Evolutionary conservation across 2,329 filamentous ascomycete genomes (phyloP).

Genomic region (Aspergillus pseudoterreus): DNA sequence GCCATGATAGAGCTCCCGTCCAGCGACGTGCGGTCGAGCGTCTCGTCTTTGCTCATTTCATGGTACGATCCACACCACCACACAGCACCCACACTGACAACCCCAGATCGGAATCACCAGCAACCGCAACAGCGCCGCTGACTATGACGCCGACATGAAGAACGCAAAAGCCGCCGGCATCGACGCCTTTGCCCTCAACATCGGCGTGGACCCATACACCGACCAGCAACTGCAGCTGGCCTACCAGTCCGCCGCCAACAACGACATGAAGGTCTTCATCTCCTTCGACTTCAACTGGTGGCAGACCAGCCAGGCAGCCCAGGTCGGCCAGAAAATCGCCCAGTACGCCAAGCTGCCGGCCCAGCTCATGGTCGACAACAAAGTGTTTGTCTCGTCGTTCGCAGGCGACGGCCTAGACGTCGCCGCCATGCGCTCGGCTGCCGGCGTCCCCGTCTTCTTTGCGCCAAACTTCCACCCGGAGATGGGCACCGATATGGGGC

Average conservation of each 20-base stretch:
- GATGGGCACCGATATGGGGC: constrained; percentile 28
- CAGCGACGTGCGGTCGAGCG: neutral
- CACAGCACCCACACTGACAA: neutral
- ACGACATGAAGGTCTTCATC: constrained; percentile 53
- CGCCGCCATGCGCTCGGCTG: constrained; percentile 37
- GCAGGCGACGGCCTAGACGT: constrained; percentile 47
- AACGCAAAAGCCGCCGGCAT: constrained; percentile 43
- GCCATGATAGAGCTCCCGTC: neutral
- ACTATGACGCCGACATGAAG: constrained; percentile 49
- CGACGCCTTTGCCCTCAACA: constrained; percentile 51
- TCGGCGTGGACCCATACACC: constrained; percentile 42
- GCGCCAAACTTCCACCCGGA: constrained; percentile 50
- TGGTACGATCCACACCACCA: neutral
- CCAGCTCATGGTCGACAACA: constrained; percentile 49
- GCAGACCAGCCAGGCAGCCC: constrained; percentile 31
- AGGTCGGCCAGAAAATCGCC: constrained; percentile 45
- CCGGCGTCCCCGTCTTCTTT: constrained; percentile 46
- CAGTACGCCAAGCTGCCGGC: constrained; percentile 43
- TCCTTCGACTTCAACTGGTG: constrained; percentile 57
- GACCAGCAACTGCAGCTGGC: constrained; percentile 47
- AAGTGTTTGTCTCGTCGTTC: constrained; percentile 55
- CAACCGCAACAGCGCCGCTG: constrained; percentile 39
- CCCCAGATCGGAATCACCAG: constrained; percentile 44
- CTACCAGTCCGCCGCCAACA: constrained; percentile 47
- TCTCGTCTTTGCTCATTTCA: constrained; percentile 11